Conservation (phyloP, 352 stramenopile species). For the Phytophthora pisi region DNA sequence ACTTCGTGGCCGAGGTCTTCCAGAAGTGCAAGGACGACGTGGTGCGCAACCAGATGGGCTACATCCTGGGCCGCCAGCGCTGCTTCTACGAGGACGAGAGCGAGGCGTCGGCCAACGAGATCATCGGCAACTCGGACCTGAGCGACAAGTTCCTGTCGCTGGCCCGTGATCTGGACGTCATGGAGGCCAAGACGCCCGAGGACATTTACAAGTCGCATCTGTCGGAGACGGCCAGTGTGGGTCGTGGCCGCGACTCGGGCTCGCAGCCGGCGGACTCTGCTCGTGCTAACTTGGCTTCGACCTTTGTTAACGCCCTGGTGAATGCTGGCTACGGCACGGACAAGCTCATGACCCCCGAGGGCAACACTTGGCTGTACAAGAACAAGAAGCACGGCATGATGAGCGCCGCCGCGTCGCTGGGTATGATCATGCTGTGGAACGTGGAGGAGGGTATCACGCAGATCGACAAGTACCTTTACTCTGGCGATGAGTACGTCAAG, state of each 20-base stretch:
- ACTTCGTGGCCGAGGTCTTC: conserved; percentile 80
- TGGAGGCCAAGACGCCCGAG: conserved; percentile 96
- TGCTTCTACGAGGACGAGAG: conserved; percentile 96
- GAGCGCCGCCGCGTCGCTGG: conserved; percentile 96
- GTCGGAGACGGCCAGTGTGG: conserved; percentile 93
- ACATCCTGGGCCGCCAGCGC: conserved; percentile 95
- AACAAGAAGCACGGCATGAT: conserved; percentile 99
- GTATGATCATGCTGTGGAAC: conserved; percentile 99
- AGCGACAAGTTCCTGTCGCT: conserved; percentile 97
- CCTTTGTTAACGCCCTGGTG: conserved; percentile 99
- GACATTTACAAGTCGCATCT: conserved; percentile 99
- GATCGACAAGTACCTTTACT: conserved; percentile 99
- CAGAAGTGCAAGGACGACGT: conserved; percentile 71
- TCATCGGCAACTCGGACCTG: conserved; percentile 97
- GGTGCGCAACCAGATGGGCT: conserved; percentile 93
- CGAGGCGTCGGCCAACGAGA: conserved; percentile 89
- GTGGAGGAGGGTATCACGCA: conserved; percentile 99
- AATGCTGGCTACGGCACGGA: conserved; percentile 98
- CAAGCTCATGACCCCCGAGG: conserved; percentile 94
- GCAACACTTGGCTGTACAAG: conserved; percentile 99
- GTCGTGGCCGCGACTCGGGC: conserved; percentile 68
- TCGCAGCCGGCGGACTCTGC: conserved; percentile 95
- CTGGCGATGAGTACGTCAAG: conserved; percentile 98
- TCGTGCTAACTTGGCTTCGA: conserved; percentile 98
- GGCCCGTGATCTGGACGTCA: conserved; percentile 96